Evolutionary conservation across 2,329 filamentous ascomycete species (phyloP).

Genomic region (Fonsecaea monophora): DNA sequence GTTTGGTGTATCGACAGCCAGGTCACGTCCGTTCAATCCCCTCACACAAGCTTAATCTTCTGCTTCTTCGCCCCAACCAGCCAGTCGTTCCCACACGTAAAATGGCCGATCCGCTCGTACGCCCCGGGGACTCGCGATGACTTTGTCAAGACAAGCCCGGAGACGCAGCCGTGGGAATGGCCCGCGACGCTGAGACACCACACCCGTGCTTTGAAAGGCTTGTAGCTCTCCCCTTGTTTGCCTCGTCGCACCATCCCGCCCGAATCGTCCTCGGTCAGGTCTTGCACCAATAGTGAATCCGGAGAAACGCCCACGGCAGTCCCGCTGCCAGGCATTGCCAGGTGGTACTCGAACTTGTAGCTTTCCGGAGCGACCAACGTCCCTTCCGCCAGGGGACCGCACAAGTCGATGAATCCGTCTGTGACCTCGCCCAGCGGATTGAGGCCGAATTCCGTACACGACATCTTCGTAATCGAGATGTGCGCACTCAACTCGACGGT

Average conservation of each 20-base stretch:
- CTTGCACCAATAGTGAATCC: neutral
- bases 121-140: neutral
- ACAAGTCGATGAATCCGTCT: neutral
- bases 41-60: neutral
- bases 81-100: slow-evolving; percentile 1
- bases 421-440: neutral
- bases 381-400: neutral
- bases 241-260: neutral
- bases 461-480: neutral
- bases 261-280: neutral
- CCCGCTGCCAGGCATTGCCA: neutral
- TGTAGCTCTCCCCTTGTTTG: neutral
- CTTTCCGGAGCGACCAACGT: neutral
- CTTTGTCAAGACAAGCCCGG: neutral
- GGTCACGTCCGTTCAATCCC: neutral
- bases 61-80: neutral
- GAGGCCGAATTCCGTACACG: neutral
- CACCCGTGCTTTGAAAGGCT: neutral
- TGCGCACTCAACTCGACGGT: neutral
- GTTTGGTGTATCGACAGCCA: no score
- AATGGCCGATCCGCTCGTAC: neutral
- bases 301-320: neutral
- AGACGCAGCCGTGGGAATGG: slow-evolving; percentile 1
- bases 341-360: neutral
- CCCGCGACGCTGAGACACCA: neutral